A percentile compares a stretch with the other conserved stretches of the same genome.
Evolutionary conservation across 1,284 basidiomycete species (phyloP).

Genomic region (Ustilago bromivora): DNA sequence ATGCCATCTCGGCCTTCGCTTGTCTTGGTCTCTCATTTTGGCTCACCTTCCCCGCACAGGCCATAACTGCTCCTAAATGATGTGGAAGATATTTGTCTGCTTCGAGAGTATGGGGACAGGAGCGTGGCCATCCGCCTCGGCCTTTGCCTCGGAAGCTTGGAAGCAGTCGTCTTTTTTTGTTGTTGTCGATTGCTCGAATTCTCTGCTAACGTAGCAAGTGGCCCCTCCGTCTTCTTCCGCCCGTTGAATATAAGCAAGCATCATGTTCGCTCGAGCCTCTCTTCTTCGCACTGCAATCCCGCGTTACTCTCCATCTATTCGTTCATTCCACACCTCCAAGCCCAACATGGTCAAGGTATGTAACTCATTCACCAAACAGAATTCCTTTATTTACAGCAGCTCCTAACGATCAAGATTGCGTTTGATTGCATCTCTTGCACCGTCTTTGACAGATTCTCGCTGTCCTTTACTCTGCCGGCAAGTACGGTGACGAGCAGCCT

Average conservation of each 20-base stretch:
- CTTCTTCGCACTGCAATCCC: slow-evolving; percentile 32
- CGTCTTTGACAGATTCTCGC: slow-evolving; percentile 76
- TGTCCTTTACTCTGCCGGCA: slow-evolving; percentile 78
- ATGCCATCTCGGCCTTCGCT: neutral
- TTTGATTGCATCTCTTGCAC: neutral
- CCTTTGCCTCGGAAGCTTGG: slow-evolving; percentile 25
- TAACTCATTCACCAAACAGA: neutral
- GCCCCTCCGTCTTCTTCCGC: neutral
- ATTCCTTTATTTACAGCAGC: neutral
- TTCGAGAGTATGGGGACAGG: neutral
- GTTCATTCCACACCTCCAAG: slow-evolving; percentile 40
- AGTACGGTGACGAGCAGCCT: slow-evolving; percentile 82
- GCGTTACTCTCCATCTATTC: slow-evolving; percentile 23
- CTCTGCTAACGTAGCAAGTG: neutral
- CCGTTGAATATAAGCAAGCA: slow-evolving; percentile 20
- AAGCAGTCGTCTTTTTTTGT: neutral
- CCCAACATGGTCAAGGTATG: slow-evolving; percentile 58
- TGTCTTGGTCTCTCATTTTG: slow-evolving; percentile 10
- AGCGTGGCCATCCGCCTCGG: slow-evolving; percentile 25
- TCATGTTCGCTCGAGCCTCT: slow-evolving; percentile 39
- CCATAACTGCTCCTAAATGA: slow-evolving; percentile 8
- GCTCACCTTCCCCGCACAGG: slow-evolving; percentile 19
- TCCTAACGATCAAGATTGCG: neutral
- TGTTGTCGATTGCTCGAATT: neutral
- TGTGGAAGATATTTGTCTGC: neutral